A percentile compares a stretch with the other conserved stretches of the same genome.
Evolutionary conservation across 257 asterid species (phyloP).

Genomic region (Ocimum tenuiflorum): DNA sequence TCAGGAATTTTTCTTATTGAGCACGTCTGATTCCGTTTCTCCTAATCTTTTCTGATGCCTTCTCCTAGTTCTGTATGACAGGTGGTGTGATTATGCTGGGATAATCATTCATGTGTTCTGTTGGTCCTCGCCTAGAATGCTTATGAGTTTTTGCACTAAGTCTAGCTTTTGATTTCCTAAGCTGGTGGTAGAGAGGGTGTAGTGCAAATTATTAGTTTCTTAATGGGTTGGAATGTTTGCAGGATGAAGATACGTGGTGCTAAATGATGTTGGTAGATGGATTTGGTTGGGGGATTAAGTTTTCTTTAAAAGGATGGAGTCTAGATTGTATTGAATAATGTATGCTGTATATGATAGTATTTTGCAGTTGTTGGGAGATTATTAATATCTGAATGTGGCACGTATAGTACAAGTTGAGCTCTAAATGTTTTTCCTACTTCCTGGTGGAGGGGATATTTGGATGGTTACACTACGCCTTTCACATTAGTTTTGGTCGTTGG

Average conservation of each 20-base stretch:
- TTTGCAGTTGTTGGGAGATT: conserved; percentile 3
- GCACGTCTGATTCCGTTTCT: conserved; percentile 14
- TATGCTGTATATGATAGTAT: neutral
- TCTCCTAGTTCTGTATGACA: conserved; percentile 54
- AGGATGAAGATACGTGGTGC: conserved; percentile 25
- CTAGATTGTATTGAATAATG: conserved; percentile 20
- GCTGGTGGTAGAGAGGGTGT: neutral
- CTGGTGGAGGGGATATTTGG: neutral
- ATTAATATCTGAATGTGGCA: neutral
- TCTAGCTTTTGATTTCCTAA: neutral
- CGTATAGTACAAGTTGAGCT: neutral
- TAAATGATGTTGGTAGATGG: conserved; percentile 23
- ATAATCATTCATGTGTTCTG: conserved; percentile 22
- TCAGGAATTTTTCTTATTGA: conserved; percentile 5
- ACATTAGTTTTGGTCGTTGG: no score
- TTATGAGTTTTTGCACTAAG: neutral
- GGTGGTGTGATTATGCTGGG: conserved; percentile 41
- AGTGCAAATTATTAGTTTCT: conserved; percentile 16
- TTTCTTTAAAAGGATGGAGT: conserved; percentile 3
- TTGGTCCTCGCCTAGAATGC: conserved; percentile 23
- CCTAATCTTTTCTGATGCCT: conserved; percentile 40
- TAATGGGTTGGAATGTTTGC: conserved; percentile 21
- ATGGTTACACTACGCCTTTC: no score
- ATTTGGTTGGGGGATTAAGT: conserved; percentile 14
- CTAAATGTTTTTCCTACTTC: neutral